Conservation (phyloP, 441 rosid genomes). For the Populus tomentosa region DNA sequence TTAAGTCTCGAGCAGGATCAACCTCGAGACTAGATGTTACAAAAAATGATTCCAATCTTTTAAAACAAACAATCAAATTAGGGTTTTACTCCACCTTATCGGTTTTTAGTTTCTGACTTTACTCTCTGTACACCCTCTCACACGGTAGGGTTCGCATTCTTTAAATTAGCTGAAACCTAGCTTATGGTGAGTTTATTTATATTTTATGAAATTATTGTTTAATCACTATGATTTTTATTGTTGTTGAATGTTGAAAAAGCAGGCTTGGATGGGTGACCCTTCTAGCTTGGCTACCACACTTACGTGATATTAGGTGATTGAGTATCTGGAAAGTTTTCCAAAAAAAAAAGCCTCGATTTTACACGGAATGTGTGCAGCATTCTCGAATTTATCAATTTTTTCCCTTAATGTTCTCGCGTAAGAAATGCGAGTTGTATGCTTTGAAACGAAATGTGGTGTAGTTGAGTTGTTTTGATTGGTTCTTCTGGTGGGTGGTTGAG, state of each 20-base stretch:
- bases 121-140: too few species aligned
- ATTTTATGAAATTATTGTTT: too few species aligned
- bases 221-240: too few species aligned
- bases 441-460: background rate
- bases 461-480: background rate
- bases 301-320: constrained; percentile 47
- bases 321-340: constrained; percentile 36
- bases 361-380: constrained; percentile 26
- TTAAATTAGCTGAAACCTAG: background rate
- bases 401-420: too few species aligned
- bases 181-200: too few species aligned
- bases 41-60: background rate
- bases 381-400: background rate
- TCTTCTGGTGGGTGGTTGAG: background rate
- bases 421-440: background rate
- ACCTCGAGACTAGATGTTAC: too few species aligned
- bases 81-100: background rate
- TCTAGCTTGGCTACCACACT: constrained; percentile 8
- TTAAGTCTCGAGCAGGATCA: too few species aligned
- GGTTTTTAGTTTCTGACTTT: too few species aligned
- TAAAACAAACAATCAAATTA: background rate
- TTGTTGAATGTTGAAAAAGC: background rate
- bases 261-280: constrained; percentile 11
- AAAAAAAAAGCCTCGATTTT: constrained; percentile 28
- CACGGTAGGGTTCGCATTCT: background rate